phyloP scores from a whole-genome alignment of 1,284 basidiomycete species.

The Cutaneotrichosporon spelunceum region DNA sequence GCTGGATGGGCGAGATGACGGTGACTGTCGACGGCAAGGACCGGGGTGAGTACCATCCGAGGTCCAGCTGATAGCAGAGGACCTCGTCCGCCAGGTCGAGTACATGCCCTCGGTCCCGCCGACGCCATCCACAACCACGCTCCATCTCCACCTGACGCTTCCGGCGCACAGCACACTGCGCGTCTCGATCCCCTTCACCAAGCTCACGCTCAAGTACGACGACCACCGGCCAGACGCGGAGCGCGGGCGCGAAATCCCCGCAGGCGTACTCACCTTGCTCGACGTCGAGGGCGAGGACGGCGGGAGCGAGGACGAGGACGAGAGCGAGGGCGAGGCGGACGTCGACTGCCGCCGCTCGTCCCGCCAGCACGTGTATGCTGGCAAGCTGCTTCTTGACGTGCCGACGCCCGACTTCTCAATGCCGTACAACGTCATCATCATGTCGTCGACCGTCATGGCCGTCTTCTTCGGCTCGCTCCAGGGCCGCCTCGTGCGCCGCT shows the following conservation, averaged over 20 bases:
- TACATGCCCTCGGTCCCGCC: slow-evolving; percentile 68
- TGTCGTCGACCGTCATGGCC: slow-evolving; percentile 84
- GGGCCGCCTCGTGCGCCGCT: slow-evolving; percentile 77
- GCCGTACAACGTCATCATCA: slow-evolving; percentile 99
- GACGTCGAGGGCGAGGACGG: slow-evolving; percentile 31
- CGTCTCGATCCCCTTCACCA: slow-evolving; percentile 71
- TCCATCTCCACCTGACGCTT: slow-evolving; percentile 68
- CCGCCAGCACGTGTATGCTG: slow-evolving; percentile 66
- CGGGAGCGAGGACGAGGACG: slow-evolving; percentile 23
- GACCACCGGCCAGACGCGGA: slow-evolving; percentile 96
- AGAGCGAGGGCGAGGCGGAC: background rate
- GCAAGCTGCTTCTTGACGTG: slow-evolving; percentile 77
- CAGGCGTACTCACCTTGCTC: slow-evolving; percentile 62
- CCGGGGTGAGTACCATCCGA: slow-evolving; percentile 6
- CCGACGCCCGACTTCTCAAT: slow-evolving; percentile 98
- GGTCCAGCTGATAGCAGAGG: slow-evolving; percentile 51
- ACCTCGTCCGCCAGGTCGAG: slow-evolving; percentile 61
- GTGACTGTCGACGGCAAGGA: slow-evolving; percentile 46
- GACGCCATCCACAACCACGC: slow-evolving; percentile 63
- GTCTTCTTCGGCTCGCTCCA: slow-evolving; percentile 90
- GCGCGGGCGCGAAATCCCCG: slow-evolving; percentile 86
- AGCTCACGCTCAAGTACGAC: slow-evolving; percentile 85
- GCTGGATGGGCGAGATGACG: slow-evolving; percentile 77
- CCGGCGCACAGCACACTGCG: slow-evolving; percentile 65
- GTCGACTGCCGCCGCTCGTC: slow-evolving; percentile 17